Percentiles rank a stretch among this genome's conserved stretches.
phyloP scores from a whole-genome alignment of 108 stramenopile species.

The Stephanodiscus minutulus region DNA sequence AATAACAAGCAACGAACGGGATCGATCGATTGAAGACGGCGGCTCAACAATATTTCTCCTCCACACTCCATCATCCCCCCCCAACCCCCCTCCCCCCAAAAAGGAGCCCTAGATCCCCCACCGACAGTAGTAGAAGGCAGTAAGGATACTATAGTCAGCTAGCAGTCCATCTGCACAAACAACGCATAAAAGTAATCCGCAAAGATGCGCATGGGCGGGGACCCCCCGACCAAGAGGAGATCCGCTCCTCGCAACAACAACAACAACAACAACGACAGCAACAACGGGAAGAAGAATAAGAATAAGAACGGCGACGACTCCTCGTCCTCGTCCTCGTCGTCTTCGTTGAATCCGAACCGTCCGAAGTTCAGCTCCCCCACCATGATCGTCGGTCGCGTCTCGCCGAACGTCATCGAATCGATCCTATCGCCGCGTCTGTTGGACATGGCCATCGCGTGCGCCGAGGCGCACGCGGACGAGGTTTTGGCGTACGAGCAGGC shows the following conservation, averaged over 20 bases:
- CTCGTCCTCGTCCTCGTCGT: neutral
- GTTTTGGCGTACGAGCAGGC: constrained; percentile 30
- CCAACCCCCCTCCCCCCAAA: no score
- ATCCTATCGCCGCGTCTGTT: constrained; percentile 57
- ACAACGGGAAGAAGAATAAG: neutral
- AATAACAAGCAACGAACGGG: no score
- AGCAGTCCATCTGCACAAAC: no score
- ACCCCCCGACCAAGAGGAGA: constrained; percentile 14
- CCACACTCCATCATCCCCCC: no score
- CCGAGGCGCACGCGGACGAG: constrained; percentile 66
- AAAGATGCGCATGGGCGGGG: constrained; percentile 52
- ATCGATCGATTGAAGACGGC: no score
- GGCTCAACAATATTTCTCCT: no score
- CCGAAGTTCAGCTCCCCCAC: constrained; percentile 51
- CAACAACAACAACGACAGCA: neutral
- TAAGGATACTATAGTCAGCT: no score
- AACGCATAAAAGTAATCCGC: no score
- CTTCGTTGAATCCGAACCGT: neutral
- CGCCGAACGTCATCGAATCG: constrained; percentile 65
- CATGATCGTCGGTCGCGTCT: constrained; percentile 66
- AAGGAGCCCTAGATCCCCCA: no score
- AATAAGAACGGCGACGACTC: neutral
- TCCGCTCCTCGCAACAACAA: neutral
- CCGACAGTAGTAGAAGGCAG: no score
- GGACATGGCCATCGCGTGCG: constrained; percentile 43